phyloP scores from a whole-genome alignment of 768 basidiomycete species.

The Psilocybe tampanensis region DNA sequence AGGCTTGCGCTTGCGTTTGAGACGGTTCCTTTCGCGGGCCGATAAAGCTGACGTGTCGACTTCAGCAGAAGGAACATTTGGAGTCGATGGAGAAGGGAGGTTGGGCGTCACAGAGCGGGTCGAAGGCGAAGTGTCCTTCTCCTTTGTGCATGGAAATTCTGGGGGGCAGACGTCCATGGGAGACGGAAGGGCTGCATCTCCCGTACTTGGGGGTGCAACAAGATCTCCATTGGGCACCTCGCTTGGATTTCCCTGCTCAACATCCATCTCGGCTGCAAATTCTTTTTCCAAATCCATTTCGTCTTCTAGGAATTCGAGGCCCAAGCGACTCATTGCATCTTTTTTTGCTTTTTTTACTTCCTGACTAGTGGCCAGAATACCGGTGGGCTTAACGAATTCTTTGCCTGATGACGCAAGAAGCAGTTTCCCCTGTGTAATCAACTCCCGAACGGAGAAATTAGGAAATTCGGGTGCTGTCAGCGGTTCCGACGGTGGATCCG shows the following conservation, averaged over 20 bases:
- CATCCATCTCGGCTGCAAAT: slow-evolving; percentile 59
- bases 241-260: slow-evolving; percentile 29
- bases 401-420: slow-evolving; percentile 93
- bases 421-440: slow-evolving; percentile 75
- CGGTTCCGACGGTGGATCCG: slow-evolving; percentile 15
- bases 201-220: slow-evolving; percentile 30
- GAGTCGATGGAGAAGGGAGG: slow-evolving; percentile 51
- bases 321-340: slow-evolving; percentile 87
- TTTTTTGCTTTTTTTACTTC: slow-evolving; percentile 88
- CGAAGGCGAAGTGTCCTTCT: slow-evolving; percentile 42
- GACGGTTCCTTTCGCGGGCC: slow-evolving; percentile 88
- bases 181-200: slow-evolving; percentile 40
- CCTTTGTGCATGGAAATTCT: slow-evolving; percentile 36
- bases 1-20: slow-evolving; percentile 92
- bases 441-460: slow-evolving; percentile 73
- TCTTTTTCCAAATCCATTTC: slow-evolving; percentile 89
- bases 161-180: slow-evolving; percentile 48
- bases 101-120: slow-evolving; percentile 51
- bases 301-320: slow-evolving; percentile 79
- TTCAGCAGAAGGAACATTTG: slow-evolving; percentile 41
- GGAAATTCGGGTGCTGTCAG: slow-evolving; percentile 57
- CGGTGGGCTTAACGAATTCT: slow-evolving; percentile 79
- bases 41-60: slow-evolving; percentile 64
- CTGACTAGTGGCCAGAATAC: slow-evolving; percentile 69
- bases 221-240: slow-evolving; percentile 42